Evolutionary conservation across 2,329 filamentous ascomycete species (phyloP), one percentile per base, ranked within the genome.

Genomic region (Cryphonectria radicalis): DNA sequence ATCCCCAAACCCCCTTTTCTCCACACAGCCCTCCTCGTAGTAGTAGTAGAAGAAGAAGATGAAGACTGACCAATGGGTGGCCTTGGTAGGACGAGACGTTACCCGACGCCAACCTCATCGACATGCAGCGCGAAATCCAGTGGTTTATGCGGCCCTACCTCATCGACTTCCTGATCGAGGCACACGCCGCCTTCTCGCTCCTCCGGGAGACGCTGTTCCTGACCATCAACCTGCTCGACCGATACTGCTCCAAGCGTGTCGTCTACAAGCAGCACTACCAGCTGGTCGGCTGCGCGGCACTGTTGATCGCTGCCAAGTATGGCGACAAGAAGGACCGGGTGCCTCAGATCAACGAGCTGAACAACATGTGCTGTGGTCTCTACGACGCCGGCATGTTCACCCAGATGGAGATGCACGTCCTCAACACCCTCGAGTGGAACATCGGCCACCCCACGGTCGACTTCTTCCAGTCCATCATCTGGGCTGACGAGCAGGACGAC

Each of bases 371-470:
- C 88, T 98, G 96, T 84, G 95, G 93, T 53, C 88, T 98, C 55
- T 99, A 99, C 83, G 96, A 99, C 78, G 94, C 97, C 66, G 95
- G 97, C 84, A 99, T 99, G 96, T 99, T 99, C 84, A 95, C 95
- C 14, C 96, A 99, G 83, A 99, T 99, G 96, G 96, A 99, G 85
- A 98, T 97, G 95, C 96, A 99, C 81, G 95, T 99, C 53, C 88
- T 99, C 77, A 97, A 98, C 84, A 99, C 96, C 1, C 89, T 99
- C 72, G 94, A 97, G 80, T 99, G 96, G 96, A 90, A 92, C 76
- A 93, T 99, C 76, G 96, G 96, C 69, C 95, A 98, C 83, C 95
- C 96, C 1, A 98, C 96, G 40, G 93, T 98, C 75, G 95, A 98
- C 82, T 93, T 92, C 80, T 99, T 98, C 83, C 88, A 97, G 63